Base-by-base conservation (phyloP, 208 protist species). In the Acanthamoeba quina region DNA sequence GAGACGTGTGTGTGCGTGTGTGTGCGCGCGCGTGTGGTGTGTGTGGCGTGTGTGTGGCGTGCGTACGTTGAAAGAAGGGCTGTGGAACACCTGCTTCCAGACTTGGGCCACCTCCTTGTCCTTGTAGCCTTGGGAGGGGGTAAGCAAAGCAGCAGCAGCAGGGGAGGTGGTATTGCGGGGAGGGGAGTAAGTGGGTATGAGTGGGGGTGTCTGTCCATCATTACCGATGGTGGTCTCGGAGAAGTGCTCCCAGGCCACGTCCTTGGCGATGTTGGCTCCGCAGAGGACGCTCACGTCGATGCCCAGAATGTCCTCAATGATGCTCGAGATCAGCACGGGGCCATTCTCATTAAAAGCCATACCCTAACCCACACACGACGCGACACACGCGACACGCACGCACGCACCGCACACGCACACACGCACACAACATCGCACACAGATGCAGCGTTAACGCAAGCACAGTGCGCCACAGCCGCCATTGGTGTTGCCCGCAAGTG, bases 251-350 rank as follows among this genome's bases (percentile, higher is more conserved):
- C 74, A 52, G 11, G 96, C 96, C 3, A 97, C 97, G 93, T 97
- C 96, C 68, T 96, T 95, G 37, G 97, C 97, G 41, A 97, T 95
- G 90, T 97, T 97, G 29, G 96, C 96, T 24, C 96, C 96, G 93
- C 95, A 96, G 72, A 97, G 95, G 19, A 97, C 96, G 21, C 60
- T 47, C 76, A 92, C 62, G 31, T 44, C 29, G 15, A 92, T 92
- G 13, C 60, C 29, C 9, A 95, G 60, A 21, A 70, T 15, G 19
- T 91, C 37, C 17, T 68, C 37, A 15, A 88, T 88, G 15, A 94
- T 52, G 44, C 44, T 82, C 74, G 90, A 94, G 26, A 94, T 80
- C 41, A 94, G 90, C 26, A 94, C 47, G 26, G 90, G 90, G 2
- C 90, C 90, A 29, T 26, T 56, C n/a, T 95, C 80, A 74, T 95